Conservation (phyloP, 805 yeast species). For the Metschnikowia rubicola region DNA sequence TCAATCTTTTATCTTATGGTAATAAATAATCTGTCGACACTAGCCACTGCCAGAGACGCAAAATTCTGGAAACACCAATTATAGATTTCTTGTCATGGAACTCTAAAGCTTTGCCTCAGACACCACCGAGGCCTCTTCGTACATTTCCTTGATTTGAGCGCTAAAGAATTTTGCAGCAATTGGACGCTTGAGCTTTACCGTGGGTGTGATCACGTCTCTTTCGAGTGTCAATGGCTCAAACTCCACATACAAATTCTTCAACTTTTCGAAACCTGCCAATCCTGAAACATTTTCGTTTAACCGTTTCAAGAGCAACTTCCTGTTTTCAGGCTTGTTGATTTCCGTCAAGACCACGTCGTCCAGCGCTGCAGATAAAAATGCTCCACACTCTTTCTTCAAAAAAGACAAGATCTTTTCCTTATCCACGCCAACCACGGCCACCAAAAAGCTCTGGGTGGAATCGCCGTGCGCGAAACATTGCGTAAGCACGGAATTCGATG, state of each 20-base stretch:
- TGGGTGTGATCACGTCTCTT: constrained; percentile 26
- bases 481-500: constrained; percentile 14
- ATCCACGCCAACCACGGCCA: constrained; percentile 23
- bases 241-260: constrained; percentile 25
- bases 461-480: constrained; percentile 19
- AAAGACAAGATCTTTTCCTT: constrained; percentile 14
- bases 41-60: no score
- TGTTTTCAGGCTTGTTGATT: constrained; percentile 17
- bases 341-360: constrained; percentile 15
- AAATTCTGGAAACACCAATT: no score
- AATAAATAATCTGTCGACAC: no score
- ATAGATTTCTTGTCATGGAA: no score
- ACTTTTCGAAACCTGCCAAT: constrained; percentile 23
- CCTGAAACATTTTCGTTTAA: constrained; percentile 13
- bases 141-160: constrained; percentile 39
- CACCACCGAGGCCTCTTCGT: constrained; percentile 43
- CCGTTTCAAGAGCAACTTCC: constrained; percentile 10
- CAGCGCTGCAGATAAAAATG: constrained; percentile 11
- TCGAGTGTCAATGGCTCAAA: constrained; percentile 27
- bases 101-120: constrained; percentile 9
- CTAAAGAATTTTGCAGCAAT: constrained; percentile 45
- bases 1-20: no score
- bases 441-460: constrained; percentile 14
- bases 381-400: constrained; percentile 15
- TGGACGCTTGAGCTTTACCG: constrained; percentile 42